These are phyloP conservation scores for Malassezia psittaci DNA, from an alignment of 1,284 basidiomycete genomes.

Conservation along the genomic window DNA sequence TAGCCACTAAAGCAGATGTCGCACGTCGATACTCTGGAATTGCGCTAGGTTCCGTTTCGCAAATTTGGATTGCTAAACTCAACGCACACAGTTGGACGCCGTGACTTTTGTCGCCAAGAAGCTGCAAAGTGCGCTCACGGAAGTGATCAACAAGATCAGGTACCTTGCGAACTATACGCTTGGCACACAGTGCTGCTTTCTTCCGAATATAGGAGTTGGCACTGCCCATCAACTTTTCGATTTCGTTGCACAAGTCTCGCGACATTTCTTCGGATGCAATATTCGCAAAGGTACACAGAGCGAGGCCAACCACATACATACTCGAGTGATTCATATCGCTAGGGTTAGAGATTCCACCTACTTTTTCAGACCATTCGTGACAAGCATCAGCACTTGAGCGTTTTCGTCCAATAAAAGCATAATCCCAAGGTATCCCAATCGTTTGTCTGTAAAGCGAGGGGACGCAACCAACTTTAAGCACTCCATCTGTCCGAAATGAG, in stretches of 20 bases:
- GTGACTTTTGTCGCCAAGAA: conserved; percentile 91
- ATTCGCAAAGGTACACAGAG: conserved; percentile 95
- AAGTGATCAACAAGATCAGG: conserved; percentile 95
- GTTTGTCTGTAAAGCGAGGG: conserved; percentile 90
- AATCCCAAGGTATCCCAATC: conserved; percentile 91
- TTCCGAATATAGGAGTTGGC: conserved; percentile 98
- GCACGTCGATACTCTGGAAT: conserved; percentile 82
- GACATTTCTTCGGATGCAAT: conserved; percentile 72
- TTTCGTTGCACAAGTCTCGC: conserved; percentile 55
- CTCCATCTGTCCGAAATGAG: conserved; percentile 99
- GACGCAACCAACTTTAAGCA: conserved; percentile 98
- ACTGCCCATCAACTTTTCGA: conserved; percentile 91
- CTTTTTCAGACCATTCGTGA: conserved; percentile 98
- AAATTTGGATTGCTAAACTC: conserved; percentile 92
- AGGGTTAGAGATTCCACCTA: conserved; percentile 50
- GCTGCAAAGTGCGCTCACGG: conserved; percentile 71
- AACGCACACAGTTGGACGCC: conserved; percentile 88
- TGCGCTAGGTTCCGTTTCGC: conserved; percentile 63
- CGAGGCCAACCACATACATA: conserved; percentile 96
- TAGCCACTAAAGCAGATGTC: conserved; percentile 70
- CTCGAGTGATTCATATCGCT: conserved; percentile 99
- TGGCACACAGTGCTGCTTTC: conserved; percentile 95
- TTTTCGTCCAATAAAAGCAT: conserved; percentile 97
- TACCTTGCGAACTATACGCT: conserved; percentile 89
- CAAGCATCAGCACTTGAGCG: conserved; percentile 90